Conservation (phyloP, 1,139 yeast species). For the Saccharomyces uvarum region DNA sequence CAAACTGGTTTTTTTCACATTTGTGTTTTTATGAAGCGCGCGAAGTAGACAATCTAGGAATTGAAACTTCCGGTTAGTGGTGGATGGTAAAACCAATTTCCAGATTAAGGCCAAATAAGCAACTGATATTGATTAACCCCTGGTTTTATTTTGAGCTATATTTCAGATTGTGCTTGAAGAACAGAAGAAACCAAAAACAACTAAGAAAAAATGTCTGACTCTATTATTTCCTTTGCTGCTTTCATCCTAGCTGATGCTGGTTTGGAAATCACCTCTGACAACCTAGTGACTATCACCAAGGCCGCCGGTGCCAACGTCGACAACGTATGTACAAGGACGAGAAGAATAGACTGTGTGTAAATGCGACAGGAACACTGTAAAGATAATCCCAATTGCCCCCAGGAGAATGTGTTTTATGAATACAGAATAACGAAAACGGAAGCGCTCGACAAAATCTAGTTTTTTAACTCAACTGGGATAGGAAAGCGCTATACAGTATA, state of each 20-base stretch:
- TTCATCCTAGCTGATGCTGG: slow-evolving; percentile 97
- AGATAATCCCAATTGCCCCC: not conserved
- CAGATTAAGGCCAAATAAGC: not conserved
- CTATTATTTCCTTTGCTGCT: slow-evolving; percentile 63
- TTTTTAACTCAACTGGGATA: not conserved
- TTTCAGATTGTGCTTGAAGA: not conserved
- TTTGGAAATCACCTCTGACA: slow-evolving; percentile 88
- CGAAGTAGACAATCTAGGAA: not conserved
- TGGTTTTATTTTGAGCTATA: not conserved
- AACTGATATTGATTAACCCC: not conserved
- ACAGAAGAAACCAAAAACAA: not conserved
- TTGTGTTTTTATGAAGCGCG: not conserved
- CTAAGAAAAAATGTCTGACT: slow-evolving; percentile 42
- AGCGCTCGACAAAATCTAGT: not conserved
- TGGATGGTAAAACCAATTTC: not conserved
- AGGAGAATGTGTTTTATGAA: not conserved
- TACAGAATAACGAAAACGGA: not conserved
- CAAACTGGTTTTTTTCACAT: not conserved
- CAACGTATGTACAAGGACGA: slow-evolving; percentile 36
- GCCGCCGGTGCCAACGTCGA: slow-evolving; percentile 90
- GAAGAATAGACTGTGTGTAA: not conserved
- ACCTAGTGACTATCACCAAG: slow-evolving; percentile 73
- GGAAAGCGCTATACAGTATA: not conserved
- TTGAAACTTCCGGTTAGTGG: not conserved
- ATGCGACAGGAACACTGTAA: not conserved